Conservation (phyloP, 2,329 filamentous ascomycete species). For the Sporothrix luriei region DNA sequence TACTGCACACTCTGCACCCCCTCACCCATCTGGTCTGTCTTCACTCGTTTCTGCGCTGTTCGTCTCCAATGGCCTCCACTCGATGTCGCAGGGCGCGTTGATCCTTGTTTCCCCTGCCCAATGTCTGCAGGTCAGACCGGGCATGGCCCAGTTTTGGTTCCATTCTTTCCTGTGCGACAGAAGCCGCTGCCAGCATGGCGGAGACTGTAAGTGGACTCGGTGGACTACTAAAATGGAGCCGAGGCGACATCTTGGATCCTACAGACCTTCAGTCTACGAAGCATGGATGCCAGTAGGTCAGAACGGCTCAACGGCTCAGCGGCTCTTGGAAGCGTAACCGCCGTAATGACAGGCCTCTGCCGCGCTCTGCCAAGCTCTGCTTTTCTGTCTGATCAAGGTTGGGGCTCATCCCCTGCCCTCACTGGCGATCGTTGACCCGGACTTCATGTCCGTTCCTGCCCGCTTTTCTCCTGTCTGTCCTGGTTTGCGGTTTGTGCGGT, state of each 20-base stretch:
- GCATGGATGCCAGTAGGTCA: too few species aligned
- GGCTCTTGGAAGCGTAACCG: too few species aligned
- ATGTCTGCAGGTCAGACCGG: too few species aligned
- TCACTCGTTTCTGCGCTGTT: not conserved
- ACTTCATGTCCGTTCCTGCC: not conserved
- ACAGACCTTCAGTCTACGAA: not conserved
- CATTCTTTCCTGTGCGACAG: not conserved
- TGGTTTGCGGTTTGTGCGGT: not conserved
- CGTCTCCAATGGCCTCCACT: not conserved
- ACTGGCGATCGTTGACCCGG: constrained; percentile 9
- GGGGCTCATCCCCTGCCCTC: not conserved
- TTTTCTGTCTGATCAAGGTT: constrained; percentile 4
- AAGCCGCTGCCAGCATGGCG: not conserved
- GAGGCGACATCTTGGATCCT: constrained; percentile 4
- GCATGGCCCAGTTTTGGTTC: not conserved
- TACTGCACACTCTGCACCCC: not conserved
- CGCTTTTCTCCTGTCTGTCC: not conserved
- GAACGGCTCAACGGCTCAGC: too few species aligned
- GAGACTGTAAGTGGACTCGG: not conserved
- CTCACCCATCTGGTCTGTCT: not conserved
- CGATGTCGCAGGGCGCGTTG: not conserved
- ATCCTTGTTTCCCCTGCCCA: constrained; percentile 14
- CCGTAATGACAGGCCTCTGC: too few species aligned
- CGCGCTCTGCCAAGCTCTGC: not conserved
- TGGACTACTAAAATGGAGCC: not conserved